Base-by-base conservation (phyloP, 352 stramenopile species). In the Bremia lactucae region DNA sequence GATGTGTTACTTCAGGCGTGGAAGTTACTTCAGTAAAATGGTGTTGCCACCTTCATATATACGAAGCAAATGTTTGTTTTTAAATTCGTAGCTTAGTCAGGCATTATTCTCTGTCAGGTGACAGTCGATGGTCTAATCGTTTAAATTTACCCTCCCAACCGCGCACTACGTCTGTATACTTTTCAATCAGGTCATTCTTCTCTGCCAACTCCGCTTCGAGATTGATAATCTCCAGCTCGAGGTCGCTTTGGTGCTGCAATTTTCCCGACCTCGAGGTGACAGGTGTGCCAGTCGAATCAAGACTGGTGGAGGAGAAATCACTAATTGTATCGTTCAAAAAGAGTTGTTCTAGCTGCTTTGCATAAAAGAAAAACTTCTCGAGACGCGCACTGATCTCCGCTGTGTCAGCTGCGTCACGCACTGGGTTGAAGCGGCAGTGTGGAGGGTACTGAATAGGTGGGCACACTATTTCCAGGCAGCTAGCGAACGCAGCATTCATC, bases 71-170 rank as follows among this genome's bases (percentile, higher is more conserved):
- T n/a, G n/a, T n/a, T n/a, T n/a, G n/a, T n/a, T n/a, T n/a, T n/a
- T n/a, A n/a, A n/a, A n/a, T n/a, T n/a, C n/a, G n/a, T n/a, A n/a
- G n/a, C n/a, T n/a, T n/a, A n/a, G n/a, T n/a, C n/a, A n/a, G n/a
- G n/a, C n/a, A n/a, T n/a, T n/a, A 82, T 25, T 80, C 71, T 29
- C 68, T 55, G 31, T 78, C 74, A 22, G 63, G 59, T 6, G 71
- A 63, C 64, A 87, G 72, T 31, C 76, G 70, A 39, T 68, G 63
- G 46, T 86, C 72, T 22, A 90, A 50, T 4, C 77, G 58, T 62
- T 85, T 84, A 48, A 90, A 90, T 49, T 90, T 90, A 38, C 77
- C 65, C 49, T 90, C 77, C 77, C 77, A 90, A 14, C 77, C 77
- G 34, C 72, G 70, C 39, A 86, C 67, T n/a, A 90, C 74, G 24